Evolutionary conservation across 78 protist species (phyloP).

Genomic region (Corallochytrium limacisporum): DNA sequence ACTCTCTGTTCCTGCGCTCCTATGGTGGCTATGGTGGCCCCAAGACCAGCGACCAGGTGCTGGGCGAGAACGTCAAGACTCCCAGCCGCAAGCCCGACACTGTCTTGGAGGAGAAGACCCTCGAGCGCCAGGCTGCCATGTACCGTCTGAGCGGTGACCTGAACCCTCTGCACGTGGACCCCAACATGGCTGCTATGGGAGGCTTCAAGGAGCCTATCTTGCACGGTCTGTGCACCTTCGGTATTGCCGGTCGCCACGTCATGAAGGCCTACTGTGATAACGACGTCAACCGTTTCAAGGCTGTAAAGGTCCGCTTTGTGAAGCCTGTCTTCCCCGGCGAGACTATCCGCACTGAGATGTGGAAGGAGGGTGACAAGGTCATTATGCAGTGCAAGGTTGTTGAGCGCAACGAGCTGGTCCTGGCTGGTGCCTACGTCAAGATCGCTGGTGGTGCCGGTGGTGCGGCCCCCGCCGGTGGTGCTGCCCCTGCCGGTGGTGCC

Average conservation of each 20-base stretch:
- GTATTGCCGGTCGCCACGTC: slow-evolving; percentile 4
- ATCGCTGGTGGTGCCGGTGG: not conserved
- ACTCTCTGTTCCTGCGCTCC: slow-evolving; percentile 10
- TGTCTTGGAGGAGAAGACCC: not conserved
- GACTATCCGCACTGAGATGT: slow-evolving; percentile 12
- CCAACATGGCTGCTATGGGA: not conserved
- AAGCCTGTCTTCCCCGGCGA: slow-evolving; percentile 31
- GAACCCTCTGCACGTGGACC: slow-evolving; percentile 34
- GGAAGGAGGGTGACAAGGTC: not conserved
- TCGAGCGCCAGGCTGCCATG: slow-evolving; percentile 1
- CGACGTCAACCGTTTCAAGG: slow-evolving; percentile 1
- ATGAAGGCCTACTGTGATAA: not conserved
- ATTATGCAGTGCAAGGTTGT: not conserved
- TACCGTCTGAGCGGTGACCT: slow-evolving; percentile 29
- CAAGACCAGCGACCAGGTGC: not conserved
- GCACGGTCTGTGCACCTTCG: slow-evolving; percentile 38
- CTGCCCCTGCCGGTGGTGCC: too few relatives aligned
- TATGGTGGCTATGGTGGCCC: slow-evolving; percentile 1
- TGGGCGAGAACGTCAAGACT: not conserved
- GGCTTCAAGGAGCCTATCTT: slow-evolving; percentile 29
- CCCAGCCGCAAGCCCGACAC: slow-evolving; percentile 7
- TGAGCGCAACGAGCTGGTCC: slow-evolving; percentile 2
- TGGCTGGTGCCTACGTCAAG: not conserved
- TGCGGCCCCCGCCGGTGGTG: not conserved
- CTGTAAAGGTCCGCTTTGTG: slow-evolving; percentile 11